phyloP scores from a whole-genome alignment of 169 alveolate genomes.

The Cryptosporidium muris region DNA sequence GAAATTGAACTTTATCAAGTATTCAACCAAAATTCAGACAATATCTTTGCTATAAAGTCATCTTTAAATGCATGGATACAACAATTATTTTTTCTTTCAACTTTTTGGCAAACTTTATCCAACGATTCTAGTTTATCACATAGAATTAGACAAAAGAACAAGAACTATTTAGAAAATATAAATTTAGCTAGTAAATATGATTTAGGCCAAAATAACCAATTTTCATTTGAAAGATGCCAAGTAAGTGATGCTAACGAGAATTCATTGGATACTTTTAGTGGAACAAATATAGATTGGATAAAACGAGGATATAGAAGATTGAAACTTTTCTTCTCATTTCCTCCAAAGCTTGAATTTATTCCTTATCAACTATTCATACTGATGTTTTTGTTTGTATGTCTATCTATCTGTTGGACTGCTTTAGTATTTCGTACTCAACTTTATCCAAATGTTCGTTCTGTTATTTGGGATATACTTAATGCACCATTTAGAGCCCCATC shows the following conservation, averaged over 20 bases:
- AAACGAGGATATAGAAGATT: conserved; percentile 5
- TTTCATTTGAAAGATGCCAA: no score
- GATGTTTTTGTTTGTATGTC: conserved; percentile 6
- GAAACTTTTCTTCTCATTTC: conserved; percentile 14
- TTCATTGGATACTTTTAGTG: background rate
- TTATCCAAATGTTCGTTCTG: conserved; percentile 8
- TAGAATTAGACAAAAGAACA: no score
- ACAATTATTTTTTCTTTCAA: conserved; percentile 62
- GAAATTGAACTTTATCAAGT: conserved; percentile 64
- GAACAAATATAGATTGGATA: background rate
- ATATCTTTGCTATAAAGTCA: conserved; percentile 45
- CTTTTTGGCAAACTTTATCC: conserved; percentile 40
- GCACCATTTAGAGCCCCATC: conserved; percentile 63
- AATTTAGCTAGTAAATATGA: no score
- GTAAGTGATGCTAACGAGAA: background rate
- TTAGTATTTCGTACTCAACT: conserved; percentile 5
- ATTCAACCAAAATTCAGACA: conserved; percentile 54
- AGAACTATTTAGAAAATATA: no score
- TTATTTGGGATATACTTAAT: conserved; percentile 51
- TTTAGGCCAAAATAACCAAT: no score
- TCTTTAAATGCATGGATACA: conserved; percentile 61
- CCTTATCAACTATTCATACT: conserved; percentile 49
- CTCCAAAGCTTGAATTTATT: conserved; percentile 68
- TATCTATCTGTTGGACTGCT: conserved; percentile 33
- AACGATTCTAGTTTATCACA: conserved; percentile 5